phyloP scores from a whole-genome alignment of 2,329 filamentous ascomycete species.

The Thielaviopsis ethacetica region DNA sequence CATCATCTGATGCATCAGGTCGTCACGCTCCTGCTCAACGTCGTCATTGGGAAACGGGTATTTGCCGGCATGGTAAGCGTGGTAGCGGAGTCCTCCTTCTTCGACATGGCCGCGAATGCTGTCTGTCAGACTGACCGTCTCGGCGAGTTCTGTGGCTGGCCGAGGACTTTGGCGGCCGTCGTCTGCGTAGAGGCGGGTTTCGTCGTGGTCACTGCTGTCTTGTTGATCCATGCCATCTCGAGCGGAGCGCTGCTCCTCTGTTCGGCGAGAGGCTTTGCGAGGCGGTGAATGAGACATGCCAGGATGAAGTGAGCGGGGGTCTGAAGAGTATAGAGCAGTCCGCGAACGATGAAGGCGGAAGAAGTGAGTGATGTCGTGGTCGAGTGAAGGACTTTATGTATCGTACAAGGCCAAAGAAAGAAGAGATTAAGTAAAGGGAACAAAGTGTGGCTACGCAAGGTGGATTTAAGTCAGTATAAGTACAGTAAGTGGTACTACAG shows the following conservation, averaged over 20 bases:
- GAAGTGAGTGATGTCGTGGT: neutral
- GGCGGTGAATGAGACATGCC: neutral
- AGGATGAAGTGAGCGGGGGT: neutral
- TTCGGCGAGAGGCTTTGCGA: constrained; percentile 1
- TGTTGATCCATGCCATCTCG: neutral
- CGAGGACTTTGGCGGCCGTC: neutral
- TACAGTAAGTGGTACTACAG: no score
- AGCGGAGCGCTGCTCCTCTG: neutral
- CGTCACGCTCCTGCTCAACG: constrained; percentile 25
- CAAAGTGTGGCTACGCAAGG: no score
- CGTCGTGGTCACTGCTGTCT: neutral
- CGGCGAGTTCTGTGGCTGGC: neutral
- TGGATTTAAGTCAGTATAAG: no score
- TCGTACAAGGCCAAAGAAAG: no score
- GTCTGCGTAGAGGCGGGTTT: neutral
- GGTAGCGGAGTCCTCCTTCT: constrained; percentile 28
- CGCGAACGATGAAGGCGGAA: no score
- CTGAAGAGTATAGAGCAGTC: neutral
- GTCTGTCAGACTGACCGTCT: constrained; percentile 25
- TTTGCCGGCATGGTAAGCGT: constrained; percentile 23
- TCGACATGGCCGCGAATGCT: constrained; percentile 28
- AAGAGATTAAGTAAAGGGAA: no score
- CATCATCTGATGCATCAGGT: constrained; percentile 25
- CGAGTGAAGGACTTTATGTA: no score
- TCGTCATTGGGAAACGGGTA: constrained; percentile 29